A percentile compares a stretch with the other conserved stretches of the same genome.
These are phyloP conservation scores for Paramecium sexaurelia DNA, from an alignment of 73 alveolate species.

Conservation along the genomic window DNA sequence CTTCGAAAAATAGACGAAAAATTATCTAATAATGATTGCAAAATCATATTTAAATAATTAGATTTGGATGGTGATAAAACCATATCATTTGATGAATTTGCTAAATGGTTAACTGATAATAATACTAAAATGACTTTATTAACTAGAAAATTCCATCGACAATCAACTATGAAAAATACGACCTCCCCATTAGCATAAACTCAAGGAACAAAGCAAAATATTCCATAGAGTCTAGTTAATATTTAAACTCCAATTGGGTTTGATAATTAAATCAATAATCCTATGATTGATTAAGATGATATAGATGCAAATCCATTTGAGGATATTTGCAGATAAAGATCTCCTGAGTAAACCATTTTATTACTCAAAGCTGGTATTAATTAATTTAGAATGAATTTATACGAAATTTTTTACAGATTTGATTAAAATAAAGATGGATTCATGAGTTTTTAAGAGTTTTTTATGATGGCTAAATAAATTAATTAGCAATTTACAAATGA, in stretches of 20 bases:
- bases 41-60: slow-evolving; percentile 58
- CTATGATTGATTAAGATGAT: background rate
- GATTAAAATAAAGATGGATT: background rate
- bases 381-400: background rate
- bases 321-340: background rate
- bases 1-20: slow-evolving; percentile 40
- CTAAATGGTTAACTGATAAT: slow-evolving; percentile 65
- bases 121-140: slow-evolving; percentile 43
- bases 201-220: background rate
- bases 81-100: slow-evolving; percentile 67
- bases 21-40: slow-evolving; percentile 12
- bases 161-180: background rate
- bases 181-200: background rate
- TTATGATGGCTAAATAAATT: background rate
- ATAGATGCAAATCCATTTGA: background rate
- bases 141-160: slow-evolving; percentile 1
- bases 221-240: background rate
- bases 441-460: background rate
- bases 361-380: background rate
- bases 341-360: slow-evolving; percentile 33
- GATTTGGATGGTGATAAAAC: slow-evolving; percentile 62
- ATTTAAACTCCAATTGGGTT: background rate
- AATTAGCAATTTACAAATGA: background rate
- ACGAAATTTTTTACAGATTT: background rate
- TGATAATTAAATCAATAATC: background rate